Conservation (phyloP, 208 protist genomes). For the Leishmania arabica region DNA sequence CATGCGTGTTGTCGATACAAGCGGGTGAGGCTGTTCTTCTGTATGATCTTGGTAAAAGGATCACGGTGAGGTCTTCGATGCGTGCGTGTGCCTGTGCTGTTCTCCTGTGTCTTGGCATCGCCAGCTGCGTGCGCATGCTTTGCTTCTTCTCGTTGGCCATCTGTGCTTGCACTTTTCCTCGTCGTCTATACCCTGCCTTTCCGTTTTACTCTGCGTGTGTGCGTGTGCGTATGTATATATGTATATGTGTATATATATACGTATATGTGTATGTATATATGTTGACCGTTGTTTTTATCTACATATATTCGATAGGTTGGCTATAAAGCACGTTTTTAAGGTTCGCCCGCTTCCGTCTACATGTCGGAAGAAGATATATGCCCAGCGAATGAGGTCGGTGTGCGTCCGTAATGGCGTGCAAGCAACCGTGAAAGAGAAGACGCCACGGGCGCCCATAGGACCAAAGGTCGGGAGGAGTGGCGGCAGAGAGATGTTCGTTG, state of each 20-base stretch:
- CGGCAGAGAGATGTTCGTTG: not conserved
- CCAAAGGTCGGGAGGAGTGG: not conserved
- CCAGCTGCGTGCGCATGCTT: not conserved
- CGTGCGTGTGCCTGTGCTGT: not conserved
- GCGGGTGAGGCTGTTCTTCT: too few species aligned
- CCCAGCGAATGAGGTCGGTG: not conserved
- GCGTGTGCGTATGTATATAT: not conserved
- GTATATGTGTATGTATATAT: not conserved
- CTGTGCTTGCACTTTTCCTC: not conserved
- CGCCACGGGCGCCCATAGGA: not conserved
- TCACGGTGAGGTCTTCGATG: not conserved
- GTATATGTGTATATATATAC: not conserved
- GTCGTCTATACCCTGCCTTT: not conserved
- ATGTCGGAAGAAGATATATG: not conserved
- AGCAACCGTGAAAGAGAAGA: not conserved
- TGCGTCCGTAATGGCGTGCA: not conserved
- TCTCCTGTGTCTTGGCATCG: too few species aligned
- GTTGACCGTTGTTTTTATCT: not conserved
- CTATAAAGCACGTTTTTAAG: not conserved
- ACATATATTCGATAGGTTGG: not conserved
- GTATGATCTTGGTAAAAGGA: too few species aligned
- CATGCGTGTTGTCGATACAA: not conserved
- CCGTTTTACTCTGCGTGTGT: not conserved
- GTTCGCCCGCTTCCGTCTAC: not conserved
- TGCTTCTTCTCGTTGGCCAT: not conserved